Percentiles rank a stretch among this genome's conserved stretches.
These are phyloP conservation scores for Ascochyta rabiei DNA, from an alignment of 2,329 filamentous ascomycete genomes.

Conservation along the genomic window DNA sequence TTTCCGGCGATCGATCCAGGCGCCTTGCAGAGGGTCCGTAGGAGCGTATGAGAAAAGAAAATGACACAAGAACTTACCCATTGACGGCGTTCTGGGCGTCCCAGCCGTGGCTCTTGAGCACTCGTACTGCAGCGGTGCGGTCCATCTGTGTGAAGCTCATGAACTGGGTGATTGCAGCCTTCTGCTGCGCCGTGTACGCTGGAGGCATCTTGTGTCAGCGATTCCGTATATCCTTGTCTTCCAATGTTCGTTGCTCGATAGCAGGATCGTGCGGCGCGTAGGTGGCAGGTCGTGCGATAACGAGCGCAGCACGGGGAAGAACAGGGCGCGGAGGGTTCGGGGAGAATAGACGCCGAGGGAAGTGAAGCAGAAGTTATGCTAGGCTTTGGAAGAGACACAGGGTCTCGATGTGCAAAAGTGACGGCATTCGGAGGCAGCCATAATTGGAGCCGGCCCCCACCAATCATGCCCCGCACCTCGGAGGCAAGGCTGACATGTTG, in stretches of 20 bases:
- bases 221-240: slow-evolving; percentile 1
- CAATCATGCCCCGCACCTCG: slow-evolving; percentile 12
- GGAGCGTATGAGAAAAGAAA: neutral
- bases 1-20: neutral
- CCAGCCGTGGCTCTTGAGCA: slow-evolving; percentile 55
- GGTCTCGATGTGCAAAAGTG: slow-evolving; percentile 21
- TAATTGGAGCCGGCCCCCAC: slow-evolving; percentile 24
- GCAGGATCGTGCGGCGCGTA: slow-evolving; percentile 1
- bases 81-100: slow-evolving; percentile 54
- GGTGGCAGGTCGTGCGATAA: neutral
- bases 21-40: neutral
- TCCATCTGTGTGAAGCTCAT: slow-evolving; percentile 53
- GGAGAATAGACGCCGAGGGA: neutral
- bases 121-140: slow-evolving; percentile 51
- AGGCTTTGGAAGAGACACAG: slow-evolving; percentile 2
- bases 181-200: slow-evolving; percentile 55
- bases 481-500: slow-evolving; percentile 5
- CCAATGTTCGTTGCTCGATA: neutral
- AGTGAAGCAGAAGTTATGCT: slow-evolving; percentile 8
- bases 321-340: neutral
- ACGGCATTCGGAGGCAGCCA: slow-evolving; percentile 29
- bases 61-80: slow-evolving; percentile 48
- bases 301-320: neutral
- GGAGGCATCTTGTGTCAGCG: slow-evolving; percentile 51
- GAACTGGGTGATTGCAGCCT: slow-evolving; percentile 54